A percentile compares a stretch with the other conserved stretches of the same genome.
Evolutionary conservation across 2,329 filamentous ascomycete genomes (phyloP).

Genomic region (Laburnicola sp.): DNA sequence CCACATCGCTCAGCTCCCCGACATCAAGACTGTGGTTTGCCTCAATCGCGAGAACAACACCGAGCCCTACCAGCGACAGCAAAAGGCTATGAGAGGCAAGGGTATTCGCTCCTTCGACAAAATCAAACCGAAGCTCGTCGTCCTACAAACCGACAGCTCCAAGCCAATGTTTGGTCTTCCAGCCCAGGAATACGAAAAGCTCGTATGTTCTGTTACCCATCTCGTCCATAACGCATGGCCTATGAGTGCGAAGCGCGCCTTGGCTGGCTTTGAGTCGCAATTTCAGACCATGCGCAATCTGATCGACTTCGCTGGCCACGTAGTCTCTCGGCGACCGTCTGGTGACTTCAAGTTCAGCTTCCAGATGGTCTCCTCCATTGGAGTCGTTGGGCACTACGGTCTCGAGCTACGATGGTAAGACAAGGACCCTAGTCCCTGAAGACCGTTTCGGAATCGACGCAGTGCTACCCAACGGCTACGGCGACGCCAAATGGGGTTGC

Average conservation of each 20-base stretch:
- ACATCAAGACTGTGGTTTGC: constrained; percentile 48
- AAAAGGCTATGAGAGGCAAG: constrained; percentile 30
- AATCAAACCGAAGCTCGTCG: constrained; percentile 45
- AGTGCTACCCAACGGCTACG: constrained; percentile 54
- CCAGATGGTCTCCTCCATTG: constrained; percentile 50
- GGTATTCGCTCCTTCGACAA: constrained; percentile 12
- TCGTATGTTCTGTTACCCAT: constrained; percentile 51
- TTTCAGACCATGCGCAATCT: constrained; percentile 57
- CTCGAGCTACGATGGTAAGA: constrained; percentile 18
- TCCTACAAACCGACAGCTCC: constrained; percentile 55
- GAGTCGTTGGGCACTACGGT: constrained; percentile 42
- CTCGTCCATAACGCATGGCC: constrained; percentile 60
- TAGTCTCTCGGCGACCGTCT: constrained; percentile 29
- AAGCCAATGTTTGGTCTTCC: constrained; percentile 55
- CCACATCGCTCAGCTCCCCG: constrained; percentile 26
- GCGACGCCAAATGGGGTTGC: constrained; percentile 57
- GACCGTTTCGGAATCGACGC: constrained; percentile 44
- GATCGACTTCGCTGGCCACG: constrained; percentile 48
- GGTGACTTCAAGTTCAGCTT: constrained; percentile 36
- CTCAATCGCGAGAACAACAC: constrained; percentile 49
- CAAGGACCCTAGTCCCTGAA: constrained; percentile 48
- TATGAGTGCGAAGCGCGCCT: constrained; percentile 57
- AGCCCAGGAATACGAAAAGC: constrained; percentile 40
- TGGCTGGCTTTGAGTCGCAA: constrained; percentile 56
- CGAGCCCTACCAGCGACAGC: constrained; percentile 41